Evolutionary conservation across 106 monocot genomes (phyloP), one percentile per base, ranked within the genome.

Genomic region (Ottelia alismoides): DNA sequence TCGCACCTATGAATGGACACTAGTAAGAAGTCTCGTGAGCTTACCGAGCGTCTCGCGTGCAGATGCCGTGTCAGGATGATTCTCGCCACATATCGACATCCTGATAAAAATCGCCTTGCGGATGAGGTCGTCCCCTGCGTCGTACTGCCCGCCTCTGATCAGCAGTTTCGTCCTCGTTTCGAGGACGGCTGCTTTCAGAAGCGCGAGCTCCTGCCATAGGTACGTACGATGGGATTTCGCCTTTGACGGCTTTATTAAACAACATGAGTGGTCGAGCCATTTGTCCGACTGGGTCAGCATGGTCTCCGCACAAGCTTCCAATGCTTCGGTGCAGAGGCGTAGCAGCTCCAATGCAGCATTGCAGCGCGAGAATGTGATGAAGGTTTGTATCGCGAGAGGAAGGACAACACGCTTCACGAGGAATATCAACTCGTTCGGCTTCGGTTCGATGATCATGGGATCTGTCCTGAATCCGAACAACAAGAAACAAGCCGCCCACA

Each of bases 401-500:
- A 35, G 35, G 9, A 35, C 35, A 35, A 35, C n/a, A n/a, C n/a
- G n/a, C n/a, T n/a, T n/a, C n/a, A n/a, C 63, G 79, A 84, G 65
- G 44, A 69, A 24, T 1, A 81, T 46, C 47, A 94, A 55, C 45
- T 94, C 88, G 10, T 77, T 71, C 11, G 88, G 78, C 51, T 69
- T 78, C 2, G 51, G 70, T 53, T 84, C 80, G 9, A 81, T 76
- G 5, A 70, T 24, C 16, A 76, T 62, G 12, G 77, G 73, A 55
- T 84, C 88, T 1, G 67, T 63, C 1, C 87, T 73, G 24, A 88
- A 80, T 19, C 88, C 84, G 32, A 94, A 81, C 14, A 84, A 44
- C 52, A 88, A 65, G 61, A 94, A 94, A 51, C 93, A 94, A 5
- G 88, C 72, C 22, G 93, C 88, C 87, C 84, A 94, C 35, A 88